Percentiles rank a stretch among this genome's conserved stretches.
These are phyloP conservation scores for Tulasnella sp. DNA, from an alignment of 768 basidiomycete genomes.

Conservation along the genomic window DNA sequence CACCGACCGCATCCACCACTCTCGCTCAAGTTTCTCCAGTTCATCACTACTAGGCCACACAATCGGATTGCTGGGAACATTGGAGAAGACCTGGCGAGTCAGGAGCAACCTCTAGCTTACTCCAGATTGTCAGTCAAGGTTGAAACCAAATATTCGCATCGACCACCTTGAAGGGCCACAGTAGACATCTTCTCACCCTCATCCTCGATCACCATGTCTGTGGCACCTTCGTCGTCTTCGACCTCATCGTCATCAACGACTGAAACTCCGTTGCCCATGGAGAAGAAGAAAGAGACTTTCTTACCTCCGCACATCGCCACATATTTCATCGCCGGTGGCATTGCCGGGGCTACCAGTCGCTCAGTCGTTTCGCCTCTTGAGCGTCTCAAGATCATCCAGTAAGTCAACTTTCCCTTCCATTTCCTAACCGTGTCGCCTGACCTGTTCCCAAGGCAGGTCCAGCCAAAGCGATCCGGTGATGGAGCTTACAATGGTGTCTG, in stretches of 20 bases:
- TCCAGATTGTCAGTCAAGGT: no score
- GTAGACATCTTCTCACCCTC: not conserved
- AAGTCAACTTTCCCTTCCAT: slow-evolving; percentile 26
- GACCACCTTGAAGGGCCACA: no score
- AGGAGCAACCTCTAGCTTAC: no score
- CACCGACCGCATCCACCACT: no score
- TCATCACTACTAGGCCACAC: no score
- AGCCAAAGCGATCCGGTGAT: slow-evolving; percentile 43
- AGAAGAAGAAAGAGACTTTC: slow-evolving; percentile 9
- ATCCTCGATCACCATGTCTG: not conserved
- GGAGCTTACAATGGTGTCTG: slow-evolving; percentile 75
- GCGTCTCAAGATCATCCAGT: slow-evolving; percentile 95
- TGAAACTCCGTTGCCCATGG: not conserved
- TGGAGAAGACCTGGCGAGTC: no score
- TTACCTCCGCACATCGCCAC: slow-evolving; percentile 29
- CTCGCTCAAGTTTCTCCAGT: no score
- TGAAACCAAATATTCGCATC: no score
- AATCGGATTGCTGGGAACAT: no score
- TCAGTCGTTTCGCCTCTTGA: slow-evolving; percentile 90
- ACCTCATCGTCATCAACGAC: not conserved
- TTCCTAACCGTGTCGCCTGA: not conserved
- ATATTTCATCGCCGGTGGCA: slow-evolving; percentile 44
- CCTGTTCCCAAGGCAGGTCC: slow-evolving; percentile 66
- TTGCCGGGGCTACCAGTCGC: slow-evolving; percentile 56
- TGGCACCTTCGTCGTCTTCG: not conserved